Conservation (phyloP, 2,329 filamentous ascomycete genomes). For the Xenoacremonium recifei region DNA sequence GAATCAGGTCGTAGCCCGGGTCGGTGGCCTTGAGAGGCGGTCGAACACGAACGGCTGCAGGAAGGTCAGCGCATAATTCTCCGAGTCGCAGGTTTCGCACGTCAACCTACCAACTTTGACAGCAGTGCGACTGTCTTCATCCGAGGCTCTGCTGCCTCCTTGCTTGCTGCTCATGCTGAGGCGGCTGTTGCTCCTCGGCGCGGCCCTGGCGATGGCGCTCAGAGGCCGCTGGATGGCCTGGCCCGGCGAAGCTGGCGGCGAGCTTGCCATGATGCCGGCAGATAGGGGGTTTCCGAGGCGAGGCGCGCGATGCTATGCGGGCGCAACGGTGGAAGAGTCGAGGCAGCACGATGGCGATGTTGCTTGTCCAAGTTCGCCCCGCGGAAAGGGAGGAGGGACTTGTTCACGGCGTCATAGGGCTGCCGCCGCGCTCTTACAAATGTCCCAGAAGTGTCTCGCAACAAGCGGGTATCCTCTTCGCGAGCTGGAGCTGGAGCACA, state of each 20-base stretch:
- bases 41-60: slow-evolving; percentile 82
- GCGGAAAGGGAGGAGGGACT: slow-evolving; percentile 13
- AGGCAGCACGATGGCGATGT: no score
- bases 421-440: slow-evolving; percentile 9
- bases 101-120: slow-evolving; percentile 88
- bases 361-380: slow-evolving; percentile 15
- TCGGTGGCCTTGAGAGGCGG: slow-evolving; percentile 80
- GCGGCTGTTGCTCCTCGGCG: slow-evolving; percentile 75
- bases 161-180: slow-evolving; percentile 82
- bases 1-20: slow-evolving; percentile 91
- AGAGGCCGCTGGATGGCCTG: slow-evolving; percentile 64
- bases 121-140: slow-evolving; percentile 86
- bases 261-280: slow-evolving; percentile 60
- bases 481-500: no score
- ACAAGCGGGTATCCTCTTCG: slow-evolving; percentile 13
- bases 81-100: slow-evolving; percentile 1
- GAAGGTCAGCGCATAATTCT: slow-evolving; percentile 2
- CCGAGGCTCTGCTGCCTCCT: slow-evolving; percentile 76
- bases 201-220: slow-evolving; percentile 76
- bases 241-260: slow-evolving; percentile 67
- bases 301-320: slow-evolving; percentile 14
- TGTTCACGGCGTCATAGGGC: slow-evolving; percentile 26
- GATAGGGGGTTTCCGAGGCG: slow-evolving; percentile 14
- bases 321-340: slow-evolving; percentile 11
- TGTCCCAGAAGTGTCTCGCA: slow-evolving; percentile 22